phyloP scores from a whole-genome alignment of 805 yeast species.

The Ogataea populi-albae region DNA sequence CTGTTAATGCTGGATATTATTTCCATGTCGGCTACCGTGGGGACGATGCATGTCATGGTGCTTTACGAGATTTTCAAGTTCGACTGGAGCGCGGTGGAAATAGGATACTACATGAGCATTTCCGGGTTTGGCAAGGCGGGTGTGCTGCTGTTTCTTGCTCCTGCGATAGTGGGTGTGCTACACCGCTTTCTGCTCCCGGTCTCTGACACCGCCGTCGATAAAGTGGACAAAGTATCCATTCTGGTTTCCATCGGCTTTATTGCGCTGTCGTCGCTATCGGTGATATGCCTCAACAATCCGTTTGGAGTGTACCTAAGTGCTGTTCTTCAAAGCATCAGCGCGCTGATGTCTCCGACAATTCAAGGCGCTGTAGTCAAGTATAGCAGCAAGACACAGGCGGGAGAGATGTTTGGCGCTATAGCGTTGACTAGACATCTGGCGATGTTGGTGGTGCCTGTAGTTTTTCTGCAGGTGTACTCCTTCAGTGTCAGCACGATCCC shows the following conservation, averaged over 20 bases:
- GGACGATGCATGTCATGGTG: slow-evolving; percentile 38
- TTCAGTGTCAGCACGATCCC: slow-evolving; percentile 25
- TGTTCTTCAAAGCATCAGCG: slow-evolving; percentile 32
- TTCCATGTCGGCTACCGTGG: slow-evolving; percentile 34
- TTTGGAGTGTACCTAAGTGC: slow-evolving; percentile 12
- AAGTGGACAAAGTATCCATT: not conserved
- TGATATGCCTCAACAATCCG: slow-evolving; percentile 2
- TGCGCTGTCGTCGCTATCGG: not conserved
- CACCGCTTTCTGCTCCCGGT: not conserved
- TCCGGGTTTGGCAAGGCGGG: slow-evolving; percentile 47
- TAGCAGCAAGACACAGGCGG: slow-evolving; percentile 50
- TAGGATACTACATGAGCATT: slow-evolving; percentile 53
- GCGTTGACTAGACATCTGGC: slow-evolving; percentile 51
- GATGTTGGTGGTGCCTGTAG: slow-evolving; percentile 44
- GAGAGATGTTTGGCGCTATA: slow-evolving; percentile 64
- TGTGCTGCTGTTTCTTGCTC: slow-evolving; percentile 45
- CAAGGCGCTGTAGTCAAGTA: slow-evolving; percentile 54
- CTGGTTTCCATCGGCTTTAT: not conserved
- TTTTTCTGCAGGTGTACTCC: slow-evolving; percentile 43
- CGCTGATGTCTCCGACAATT: slow-evolving; percentile 50
- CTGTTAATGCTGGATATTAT: slow-evolving; percentile 44
- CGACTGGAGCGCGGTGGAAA: slow-evolving; percentile 47
- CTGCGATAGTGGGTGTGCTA: slow-evolving; percentile 37
- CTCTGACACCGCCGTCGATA: not conserved
- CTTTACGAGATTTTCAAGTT: slow-evolving; percentile 49